Evolutionary conservation across 805 yeast genomes (phyloP).

Genomic region (Candida manassasensis): DNA sequence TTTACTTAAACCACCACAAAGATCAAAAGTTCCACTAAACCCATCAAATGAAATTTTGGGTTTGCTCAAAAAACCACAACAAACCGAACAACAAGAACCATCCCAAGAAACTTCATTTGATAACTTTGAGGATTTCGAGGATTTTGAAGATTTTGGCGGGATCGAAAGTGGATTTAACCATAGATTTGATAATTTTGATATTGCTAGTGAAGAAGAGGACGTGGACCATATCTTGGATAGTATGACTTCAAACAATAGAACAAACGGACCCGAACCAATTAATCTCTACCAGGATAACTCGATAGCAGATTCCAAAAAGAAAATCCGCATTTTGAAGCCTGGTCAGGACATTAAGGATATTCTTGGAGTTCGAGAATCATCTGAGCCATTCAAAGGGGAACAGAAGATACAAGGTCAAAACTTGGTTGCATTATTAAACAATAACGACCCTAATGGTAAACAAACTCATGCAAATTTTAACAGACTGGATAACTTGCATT

Average conservation of each 20-base stretch:
- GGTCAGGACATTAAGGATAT: conserved; percentile 20
- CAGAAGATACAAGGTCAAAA: conserved; percentile 16
- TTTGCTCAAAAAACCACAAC: conserved; percentile 10
- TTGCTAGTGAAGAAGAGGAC: conserved; percentile 35
- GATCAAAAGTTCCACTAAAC: not conserved
- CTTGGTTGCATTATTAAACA: conserved; percentile 19
- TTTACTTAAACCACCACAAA: conserved; percentile 3
- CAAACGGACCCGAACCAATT: conserved; percentile 2
- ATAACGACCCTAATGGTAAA: conserved; percentile 2
- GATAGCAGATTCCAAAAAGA: conserved; percentile 11
- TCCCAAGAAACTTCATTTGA: conserved; percentile 18
- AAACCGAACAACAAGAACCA: conserved; percentile 7
- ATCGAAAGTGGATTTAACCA: conserved; percentile 11
- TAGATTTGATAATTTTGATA: conserved; percentile 22
- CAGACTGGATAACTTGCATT: not conserved
- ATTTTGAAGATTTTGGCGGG: conserved; percentile 27
- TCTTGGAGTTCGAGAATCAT: conserved; percentile 3
- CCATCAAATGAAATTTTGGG: conserved; percentile 14
- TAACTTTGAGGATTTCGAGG: conserved; percentile 31
- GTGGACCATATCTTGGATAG: conserved; percentile 10
- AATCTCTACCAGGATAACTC: not conserved
- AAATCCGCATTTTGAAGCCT: conserved; percentile 23
- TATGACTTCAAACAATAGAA: conserved; percentile 3
- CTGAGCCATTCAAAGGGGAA: not conserved
- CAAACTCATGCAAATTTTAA: not conserved